Evolutionary conservation across 1,284 basidiomycete species (phyloP).

Genomic region (Fereydounia khargensis): DNA sequence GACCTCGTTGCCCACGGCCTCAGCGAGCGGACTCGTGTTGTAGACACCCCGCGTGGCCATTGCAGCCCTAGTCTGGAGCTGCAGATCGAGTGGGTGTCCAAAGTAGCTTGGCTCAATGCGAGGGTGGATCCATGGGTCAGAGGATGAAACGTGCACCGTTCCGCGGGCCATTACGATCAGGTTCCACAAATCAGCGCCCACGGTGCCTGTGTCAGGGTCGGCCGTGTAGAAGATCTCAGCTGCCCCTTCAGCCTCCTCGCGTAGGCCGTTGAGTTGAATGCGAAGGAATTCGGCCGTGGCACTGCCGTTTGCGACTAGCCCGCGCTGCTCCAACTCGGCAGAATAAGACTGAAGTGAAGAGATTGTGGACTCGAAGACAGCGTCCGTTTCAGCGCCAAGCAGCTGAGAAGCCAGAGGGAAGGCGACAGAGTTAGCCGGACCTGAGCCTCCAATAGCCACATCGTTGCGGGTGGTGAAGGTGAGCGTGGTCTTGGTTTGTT

Average conservation of each 20-base stretch:
- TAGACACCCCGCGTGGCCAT: no score
- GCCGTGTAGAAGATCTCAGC: constrained; percentile 48
- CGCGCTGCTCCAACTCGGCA: no score
- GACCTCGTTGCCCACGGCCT: no score
- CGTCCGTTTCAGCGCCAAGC: constrained; percentile 25
- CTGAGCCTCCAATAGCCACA: constrained; percentile 34
- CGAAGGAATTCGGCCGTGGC: no score
- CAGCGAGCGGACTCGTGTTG: no score
- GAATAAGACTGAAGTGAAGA: no score
- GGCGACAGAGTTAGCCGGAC: constrained; percentile 43
- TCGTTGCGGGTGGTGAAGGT: constrained; percentile 30
- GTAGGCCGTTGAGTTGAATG: no score
- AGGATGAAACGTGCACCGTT: constrained; percentile 17
- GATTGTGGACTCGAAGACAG: no score
- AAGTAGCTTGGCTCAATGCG: constrained; percentile 53
- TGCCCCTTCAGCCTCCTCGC: no score
- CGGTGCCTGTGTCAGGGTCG: constrained; percentile 24
- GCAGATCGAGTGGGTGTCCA: constrained; percentile 55
- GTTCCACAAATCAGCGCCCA: constrained; percentile 50
- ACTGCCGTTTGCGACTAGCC: no score
- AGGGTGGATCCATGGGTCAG: constrained; percentile 14
- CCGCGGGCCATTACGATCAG: constrained; percentile 45
- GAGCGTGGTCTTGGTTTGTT: constrained; percentile 58
- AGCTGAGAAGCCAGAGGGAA: constrained; percentile 29
- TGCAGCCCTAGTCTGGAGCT: no score